These are phyloP conservation scores for Achaetomium macrosporum DNA, from an alignment of 2,329 filamentous ascomycete species.

Conservation along the genomic window DNA sequence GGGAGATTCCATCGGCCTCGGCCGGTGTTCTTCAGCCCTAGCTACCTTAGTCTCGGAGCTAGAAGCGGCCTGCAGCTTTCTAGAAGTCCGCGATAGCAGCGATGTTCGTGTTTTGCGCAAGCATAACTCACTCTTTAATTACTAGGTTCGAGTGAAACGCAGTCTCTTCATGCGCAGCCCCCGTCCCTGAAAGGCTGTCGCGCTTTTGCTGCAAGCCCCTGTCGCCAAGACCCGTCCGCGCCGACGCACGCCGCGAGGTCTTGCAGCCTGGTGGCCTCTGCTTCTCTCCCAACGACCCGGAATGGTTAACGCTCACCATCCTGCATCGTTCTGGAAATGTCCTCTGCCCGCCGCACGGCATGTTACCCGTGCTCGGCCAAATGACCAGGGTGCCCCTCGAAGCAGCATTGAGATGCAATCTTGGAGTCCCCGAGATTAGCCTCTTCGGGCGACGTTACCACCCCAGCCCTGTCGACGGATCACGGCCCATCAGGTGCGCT, in stretches of 20 bases:
- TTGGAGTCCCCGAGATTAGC: slow-evolving; percentile 29
- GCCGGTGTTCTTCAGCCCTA: background rate
- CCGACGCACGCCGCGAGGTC: background rate
- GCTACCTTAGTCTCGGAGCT: slow-evolving; percentile 22
- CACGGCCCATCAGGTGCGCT: slow-evolving; percentile 8
- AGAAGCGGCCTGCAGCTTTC: slow-evolving; percentile 34
- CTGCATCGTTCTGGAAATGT: background rate
- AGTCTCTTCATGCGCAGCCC: slow-evolving; percentile 41
- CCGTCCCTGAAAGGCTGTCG: background rate
- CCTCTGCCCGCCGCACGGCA: background rate
- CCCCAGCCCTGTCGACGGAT: slow-evolving; percentile 5
- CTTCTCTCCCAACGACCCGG: background rate
- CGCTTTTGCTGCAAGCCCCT: slow-evolving; percentile 8
- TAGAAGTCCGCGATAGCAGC: slow-evolving; percentile 30
- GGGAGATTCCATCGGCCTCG: no score
- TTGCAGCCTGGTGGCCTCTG: background rate
- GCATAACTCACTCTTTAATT: slow-evolving; percentile 47
- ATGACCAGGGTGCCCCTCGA: slow-evolving; percentile 4
- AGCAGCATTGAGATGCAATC: slow-evolving; percentile 37
- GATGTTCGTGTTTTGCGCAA: slow-evolving; percentile 27
- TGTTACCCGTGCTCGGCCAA: background rate
- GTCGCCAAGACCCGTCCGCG: slow-evolving; percentile 15
- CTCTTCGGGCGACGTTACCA: slow-evolving; percentile 17
- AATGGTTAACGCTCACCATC: background rate
- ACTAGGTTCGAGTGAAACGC: slow-evolving; percentile 40